phyloP scores from a whole-genome alignment of 179 eudicot genomes.

The Pouteria campechiana region DNA sequence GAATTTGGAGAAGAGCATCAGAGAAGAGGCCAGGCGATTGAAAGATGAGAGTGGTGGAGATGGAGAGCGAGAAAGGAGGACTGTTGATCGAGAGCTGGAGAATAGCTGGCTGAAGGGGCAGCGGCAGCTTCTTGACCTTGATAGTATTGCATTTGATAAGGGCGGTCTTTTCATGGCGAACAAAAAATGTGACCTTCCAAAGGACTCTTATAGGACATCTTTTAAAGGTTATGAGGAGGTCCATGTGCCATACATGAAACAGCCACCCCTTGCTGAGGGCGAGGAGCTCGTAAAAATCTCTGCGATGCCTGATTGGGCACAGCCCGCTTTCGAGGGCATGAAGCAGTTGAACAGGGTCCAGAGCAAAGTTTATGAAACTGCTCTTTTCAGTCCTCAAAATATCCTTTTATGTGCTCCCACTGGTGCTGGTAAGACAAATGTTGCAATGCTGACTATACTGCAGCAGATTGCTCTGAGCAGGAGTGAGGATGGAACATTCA shows the following conservation, averaged over 20 bases:
- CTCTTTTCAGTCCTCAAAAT: constrained; percentile 74
- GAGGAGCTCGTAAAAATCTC: constrained; percentile 73
- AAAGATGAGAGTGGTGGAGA: constrained; percentile 60
- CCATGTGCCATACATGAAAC: constrained; percentile 87
- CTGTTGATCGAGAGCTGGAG: constrained; percentile 56
- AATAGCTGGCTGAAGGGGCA: constrained; percentile 84
- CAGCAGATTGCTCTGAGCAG: constrained; percentile 81
- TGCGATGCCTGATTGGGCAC: constrained; percentile 94
- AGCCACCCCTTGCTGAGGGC: constrained; percentile 50
- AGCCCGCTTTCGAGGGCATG: constrained; percentile 90
- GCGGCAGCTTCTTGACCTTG: constrained; percentile 89
- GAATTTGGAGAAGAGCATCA: constrained; percentile 80
- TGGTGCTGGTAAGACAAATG: constrained; percentile 97
- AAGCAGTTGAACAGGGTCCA: constrained; percentile 90
- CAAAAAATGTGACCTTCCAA: constrained; percentile 52
- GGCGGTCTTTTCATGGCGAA: constrained; percentile 60
- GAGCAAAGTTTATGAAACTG: constrained; percentile 86
- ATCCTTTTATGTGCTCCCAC: constrained; percentile 95
- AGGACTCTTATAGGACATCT: constrained; percentile 62
- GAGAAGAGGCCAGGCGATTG: constrained; percentile 83
- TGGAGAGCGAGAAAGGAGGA: constrained; percentile 41
- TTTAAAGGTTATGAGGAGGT: constrained; percentile 91
- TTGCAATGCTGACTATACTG: constrained; percentile 93
- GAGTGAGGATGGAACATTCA: constrained; percentile 61
- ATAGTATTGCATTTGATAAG: constrained; percentile 55